Percentiles rank a stretch among this genome's conserved stretches.
Conservation (phyloP, 352 stramenopile species). For the Phytopythium ostracodes region DNA sequence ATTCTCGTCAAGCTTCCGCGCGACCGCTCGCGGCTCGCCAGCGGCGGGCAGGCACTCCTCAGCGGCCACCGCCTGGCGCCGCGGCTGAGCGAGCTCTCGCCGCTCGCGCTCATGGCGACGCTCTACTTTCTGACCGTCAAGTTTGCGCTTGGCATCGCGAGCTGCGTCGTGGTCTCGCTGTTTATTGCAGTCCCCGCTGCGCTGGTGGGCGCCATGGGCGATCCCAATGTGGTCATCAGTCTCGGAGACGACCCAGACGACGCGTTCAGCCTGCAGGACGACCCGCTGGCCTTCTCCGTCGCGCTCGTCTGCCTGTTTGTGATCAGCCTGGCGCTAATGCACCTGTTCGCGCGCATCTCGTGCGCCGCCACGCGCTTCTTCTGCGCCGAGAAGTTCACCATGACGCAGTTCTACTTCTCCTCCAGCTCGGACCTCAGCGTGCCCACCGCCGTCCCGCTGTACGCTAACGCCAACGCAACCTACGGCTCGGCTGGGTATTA, state of each 20-base stretch:
- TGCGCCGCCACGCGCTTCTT: conserved; percentile 53
- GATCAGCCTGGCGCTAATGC: conserved; percentile 49
- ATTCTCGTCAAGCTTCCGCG: conserved; percentile 34
- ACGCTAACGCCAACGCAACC: conserved; percentile 10
- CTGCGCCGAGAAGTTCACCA: conserved; percentile 52
- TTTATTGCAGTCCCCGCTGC: conserved; percentile 25
- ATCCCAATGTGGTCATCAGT: conserved; percentile 18
- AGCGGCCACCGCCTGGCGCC: conserved; percentile 42
- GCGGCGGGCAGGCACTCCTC: conserved; percentile 22
- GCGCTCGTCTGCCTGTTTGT: conserved; percentile 40
- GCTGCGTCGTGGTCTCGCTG: conserved; percentile 28
- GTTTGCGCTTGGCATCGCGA: conserved; percentile 48
- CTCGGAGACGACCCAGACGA: conserved; percentile 20
- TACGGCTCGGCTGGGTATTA: conserved; percentile 7
- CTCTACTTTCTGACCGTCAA: conserved; percentile 71
- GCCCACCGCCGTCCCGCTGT: conserved; percentile 10
- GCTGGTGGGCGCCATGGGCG: conserved; percentile 15
- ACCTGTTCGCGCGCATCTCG: conserved; percentile 42
- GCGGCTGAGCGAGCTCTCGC: conserved; percentile 47
- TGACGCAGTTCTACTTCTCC: conserved; percentile 8
- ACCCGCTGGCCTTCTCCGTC: conserved; percentile 39
- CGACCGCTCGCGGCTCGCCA: neutral
- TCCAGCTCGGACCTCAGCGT: conserved; percentile 11
- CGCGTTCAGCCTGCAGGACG: conserved; percentile 23
- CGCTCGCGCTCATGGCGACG: conserved; percentile 45